Base-by-base conservation (phyloP, 148 eudicot species). In the Suaeda aralocaspica region DNA sequence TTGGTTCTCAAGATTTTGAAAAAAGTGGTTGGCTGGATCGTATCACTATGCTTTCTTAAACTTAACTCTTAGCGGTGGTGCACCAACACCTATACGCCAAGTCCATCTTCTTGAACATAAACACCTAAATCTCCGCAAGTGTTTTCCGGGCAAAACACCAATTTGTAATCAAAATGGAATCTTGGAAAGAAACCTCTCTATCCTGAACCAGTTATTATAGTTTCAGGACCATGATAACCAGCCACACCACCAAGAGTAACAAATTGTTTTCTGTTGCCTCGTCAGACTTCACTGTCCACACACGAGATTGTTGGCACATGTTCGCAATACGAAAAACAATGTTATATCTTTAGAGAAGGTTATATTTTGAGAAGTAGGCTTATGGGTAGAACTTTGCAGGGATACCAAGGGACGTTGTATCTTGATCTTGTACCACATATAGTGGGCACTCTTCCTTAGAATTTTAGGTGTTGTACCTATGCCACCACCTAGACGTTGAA, bases 91-190 rank as follows among this genome's bases (percentile, higher is more conserved):
- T 81, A 84, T 68, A 59, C 70, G 75, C 72, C 89, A 78, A 44
- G 15, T 16, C 81, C 84, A 59, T 73, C 42, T 22, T 76, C 77
- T 13, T 58, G 62, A 55, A 69, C 9, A 31, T 72, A 73, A 57
- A 85, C 42, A 14, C 84, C 86, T 0, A 85, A 48, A 29, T 85
- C 89, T n/a, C 67, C 71, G 52, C 86, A 85, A 25, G 71, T 69
- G 13, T 76, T 82, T 29, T 76, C 74, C 14, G 50, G 86, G 30
- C 88, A 85, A 48, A 41, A 80, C 14, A 78, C 75, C 10, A 85
- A 75, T 77, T 85, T 85, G 48, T 85, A 85, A 36, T 78, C 77
- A 51, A 28, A 19, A 28, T 46, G 21, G 15, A 46, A 14, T 44
- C 52, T 50, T 3, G 30, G 44, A 69, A 63, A 18, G 25, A n/a